phyloP scores from a whole-genome alignment of 495 filamentous ascomycete genomes.

The Aspergillus carlsbadensis region DNA sequence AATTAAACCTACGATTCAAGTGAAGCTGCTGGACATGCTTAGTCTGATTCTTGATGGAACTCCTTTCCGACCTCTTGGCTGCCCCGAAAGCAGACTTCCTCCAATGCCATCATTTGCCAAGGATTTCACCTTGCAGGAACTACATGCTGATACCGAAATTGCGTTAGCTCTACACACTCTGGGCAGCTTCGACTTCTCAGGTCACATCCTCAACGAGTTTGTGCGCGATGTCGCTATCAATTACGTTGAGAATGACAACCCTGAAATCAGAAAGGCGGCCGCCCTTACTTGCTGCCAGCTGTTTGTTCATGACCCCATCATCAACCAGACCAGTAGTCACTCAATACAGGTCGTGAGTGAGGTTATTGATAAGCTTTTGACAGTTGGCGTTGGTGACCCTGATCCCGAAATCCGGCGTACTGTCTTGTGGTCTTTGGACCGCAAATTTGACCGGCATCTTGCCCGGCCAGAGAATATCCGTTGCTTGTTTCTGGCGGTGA shows the following conservation, averaged over 20 bases:
- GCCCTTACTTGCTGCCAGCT: constrained; percentile 97
- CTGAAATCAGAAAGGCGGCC: constrained; percentile 89
- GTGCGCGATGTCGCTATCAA: constrained; percentile 97
- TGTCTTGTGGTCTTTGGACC: constrained; percentile 83
- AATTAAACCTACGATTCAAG: constrained; percentile 87
- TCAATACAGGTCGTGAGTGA: constrained; percentile 95
- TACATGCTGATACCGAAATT: constrained; percentile 80
- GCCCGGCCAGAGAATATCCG: constrained; percentile 95
- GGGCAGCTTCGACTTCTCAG: constrained; percentile 94
- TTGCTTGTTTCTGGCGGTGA: constrained; percentile 92
- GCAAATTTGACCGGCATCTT: constrained; percentile 91
- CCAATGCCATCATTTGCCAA: constrained; percentile 76
- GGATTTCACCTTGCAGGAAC: constrained; percentile 69
- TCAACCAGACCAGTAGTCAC: constrained; percentile 95
- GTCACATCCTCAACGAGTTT: constrained; percentile 95
- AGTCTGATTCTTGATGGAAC: constrained; percentile 90
- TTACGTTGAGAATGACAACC: constrained; percentile 93
- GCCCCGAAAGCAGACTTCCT: constrained; percentile 67
- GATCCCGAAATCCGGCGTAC: constrained; percentile 85
- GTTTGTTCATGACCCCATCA: constrained; percentile 93
- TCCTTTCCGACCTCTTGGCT: constrained; percentile 87
- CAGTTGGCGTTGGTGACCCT: constrained; percentile 88
- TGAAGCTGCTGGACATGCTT: constrained; percentile 88
- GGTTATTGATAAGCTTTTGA: constrained; percentile 93
- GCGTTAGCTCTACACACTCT: constrained; percentile 89